These are phyloP conservation scores for Patellifolia procumbens DNA, from an alignment of 179 eudicot genomes.

Conservation along the genomic window DNA sequence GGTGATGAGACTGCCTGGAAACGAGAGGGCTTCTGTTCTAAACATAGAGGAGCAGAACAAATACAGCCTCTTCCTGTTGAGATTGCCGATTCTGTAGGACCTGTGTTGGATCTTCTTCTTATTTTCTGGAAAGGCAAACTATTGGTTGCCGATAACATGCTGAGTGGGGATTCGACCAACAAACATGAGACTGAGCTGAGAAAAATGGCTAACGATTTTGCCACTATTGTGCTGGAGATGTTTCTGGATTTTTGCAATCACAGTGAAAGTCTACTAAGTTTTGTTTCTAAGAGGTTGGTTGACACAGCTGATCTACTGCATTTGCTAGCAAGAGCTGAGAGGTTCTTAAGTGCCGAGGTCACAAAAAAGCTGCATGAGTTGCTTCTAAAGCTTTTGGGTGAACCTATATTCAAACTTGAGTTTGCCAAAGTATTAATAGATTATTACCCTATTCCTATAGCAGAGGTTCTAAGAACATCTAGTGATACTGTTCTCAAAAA, in stretches of 20 bases:
- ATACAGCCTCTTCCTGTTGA: slow-evolving; percentile 80
- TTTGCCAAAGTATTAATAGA: slow-evolving; percentile 76
- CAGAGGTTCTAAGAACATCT: slow-evolving; percentile 54
- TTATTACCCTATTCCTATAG: slow-evolving; percentile 66
- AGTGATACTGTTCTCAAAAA: slow-evolving; percentile 50
- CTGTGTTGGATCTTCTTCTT: slow-evolving; percentile 71
- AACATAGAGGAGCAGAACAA: slow-evolving; percentile 93
- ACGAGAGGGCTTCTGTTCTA: slow-evolving; percentile 93
- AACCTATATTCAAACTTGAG: slow-evolving; percentile 83
- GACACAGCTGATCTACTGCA: slow-evolving; percentile 58
- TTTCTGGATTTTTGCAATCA: slow-evolving; percentile 75
- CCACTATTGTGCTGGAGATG: slow-evolving; percentile 59
- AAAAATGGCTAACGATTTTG: slow-evolving; percentile 56
- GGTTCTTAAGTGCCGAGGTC: slow-evolving; percentile 51
- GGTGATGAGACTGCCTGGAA: slow-evolving; percentile 99
- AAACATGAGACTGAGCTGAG: slow-evolving; percentile 39
- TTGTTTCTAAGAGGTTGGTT: slow-evolving; percentile 60
- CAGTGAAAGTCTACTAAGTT: slow-evolving; percentile 95
- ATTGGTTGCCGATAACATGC: slow-evolving; percentile 37
- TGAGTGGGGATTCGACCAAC: slow-evolving; percentile 36
- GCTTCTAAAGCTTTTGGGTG: slow-evolving; percentile 87
- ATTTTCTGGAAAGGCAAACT: slow-evolving; percentile 62
- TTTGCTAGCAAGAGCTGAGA: slow-evolving; percentile 77
- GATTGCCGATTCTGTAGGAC: slow-evolving; percentile 64
- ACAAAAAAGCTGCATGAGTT: slow-evolving; percentile 76